Percentiles rank a stretch among this genome's conserved stretches.
These are phyloP conservation scores for Exophiala aquamarina DNA, from an alignment of 2,329 filamentous ascomycete species.

Conservation along the genomic window DNA sequence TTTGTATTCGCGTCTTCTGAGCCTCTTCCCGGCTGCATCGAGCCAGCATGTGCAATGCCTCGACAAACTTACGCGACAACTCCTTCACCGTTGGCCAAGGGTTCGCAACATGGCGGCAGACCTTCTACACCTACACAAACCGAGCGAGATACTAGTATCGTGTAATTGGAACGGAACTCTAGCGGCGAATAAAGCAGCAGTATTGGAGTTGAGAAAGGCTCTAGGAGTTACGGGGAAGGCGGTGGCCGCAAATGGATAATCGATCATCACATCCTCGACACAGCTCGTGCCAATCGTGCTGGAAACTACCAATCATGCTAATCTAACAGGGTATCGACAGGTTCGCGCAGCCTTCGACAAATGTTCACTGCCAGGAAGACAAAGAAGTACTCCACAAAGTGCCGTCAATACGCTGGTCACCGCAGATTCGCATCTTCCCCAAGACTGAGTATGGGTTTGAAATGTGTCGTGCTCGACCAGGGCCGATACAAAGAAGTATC, in stretches of 20 bases:
- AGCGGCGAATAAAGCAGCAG: constrained; percentile 21
- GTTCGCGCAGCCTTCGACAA: no score
- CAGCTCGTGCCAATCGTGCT: no score
- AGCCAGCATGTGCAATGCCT: constrained; percentile 13
- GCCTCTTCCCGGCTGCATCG: background rate
- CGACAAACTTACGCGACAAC: constrained; percentile 26
- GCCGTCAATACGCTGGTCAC: no score
- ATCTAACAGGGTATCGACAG: no score
- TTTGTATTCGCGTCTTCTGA: constrained; percentile 58
- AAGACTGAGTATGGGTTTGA: no score
- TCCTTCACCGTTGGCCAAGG: constrained; percentile 28
- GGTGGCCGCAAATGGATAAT: background rate
- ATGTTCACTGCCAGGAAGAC: no score
- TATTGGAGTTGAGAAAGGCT: constrained; percentile 23
- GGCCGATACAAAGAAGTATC: no score
- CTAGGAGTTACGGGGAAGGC: constrained; percentile 20
- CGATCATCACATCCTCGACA: no score
- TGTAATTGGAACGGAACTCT: constrained; percentile 24
- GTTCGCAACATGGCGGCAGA: constrained; percentile 27
- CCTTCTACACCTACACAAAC: constrained; percentile 23
- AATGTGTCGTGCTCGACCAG: no score
- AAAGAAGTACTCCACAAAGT: no score
- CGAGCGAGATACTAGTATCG: constrained; percentile 19
- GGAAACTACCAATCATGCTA: no score
- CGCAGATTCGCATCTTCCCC: no score